Evolutionary conservation across 306 rosid species (phyloP).

Genomic region (Astragalus membranaceus): DNA sequence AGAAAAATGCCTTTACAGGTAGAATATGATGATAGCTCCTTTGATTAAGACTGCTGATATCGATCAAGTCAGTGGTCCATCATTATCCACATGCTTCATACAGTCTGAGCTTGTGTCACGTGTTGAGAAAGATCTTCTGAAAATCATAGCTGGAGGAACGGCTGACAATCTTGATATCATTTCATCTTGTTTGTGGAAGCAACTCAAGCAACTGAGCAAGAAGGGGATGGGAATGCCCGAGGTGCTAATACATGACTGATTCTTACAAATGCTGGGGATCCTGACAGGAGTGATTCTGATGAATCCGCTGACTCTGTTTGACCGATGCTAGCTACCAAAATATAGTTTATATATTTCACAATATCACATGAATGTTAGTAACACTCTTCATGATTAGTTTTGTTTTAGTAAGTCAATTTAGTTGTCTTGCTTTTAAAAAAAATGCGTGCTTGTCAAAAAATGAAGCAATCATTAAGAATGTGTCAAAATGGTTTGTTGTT

Average conservation of each 20-base stretch:
- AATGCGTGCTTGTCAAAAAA: neutral
- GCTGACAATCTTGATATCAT: constrained; percentile 79
- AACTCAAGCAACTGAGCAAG: constrained; percentile 68
- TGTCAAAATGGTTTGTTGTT: neutral
- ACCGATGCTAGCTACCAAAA: constrained; percentile 9
- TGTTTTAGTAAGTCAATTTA: neutral
- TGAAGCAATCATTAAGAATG: neutral
- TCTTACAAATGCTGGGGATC: constrained; percentile 59
- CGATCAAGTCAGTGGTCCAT: constrained; percentile 23
- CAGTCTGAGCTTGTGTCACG: constrained; percentile 70
- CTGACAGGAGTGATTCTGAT: constrained; percentile 78
- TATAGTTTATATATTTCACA: neutral
- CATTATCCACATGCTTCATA: neutral
- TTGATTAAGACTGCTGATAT: constrained; percentile 66
- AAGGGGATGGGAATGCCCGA: constrained; percentile 46
- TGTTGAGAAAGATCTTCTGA: constrained; percentile 89
- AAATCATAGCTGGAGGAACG: constrained; percentile 71
- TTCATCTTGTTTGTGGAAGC: constrained; percentile 37
- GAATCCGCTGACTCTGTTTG: constrained; percentile 82
- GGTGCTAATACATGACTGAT: constrained; percentile 42
- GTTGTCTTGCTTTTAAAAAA: too few relatives aligned
- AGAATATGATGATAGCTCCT: constrained; percentile 67
- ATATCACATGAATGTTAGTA: neutral
- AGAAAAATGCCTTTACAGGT: too few relatives aligned
- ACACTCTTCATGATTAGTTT: neutral